These are phyloP conservation scores for Polysphondylium violaceum DNA, from an alignment of 78 protist species.

Conservation along the genomic window DNA sequence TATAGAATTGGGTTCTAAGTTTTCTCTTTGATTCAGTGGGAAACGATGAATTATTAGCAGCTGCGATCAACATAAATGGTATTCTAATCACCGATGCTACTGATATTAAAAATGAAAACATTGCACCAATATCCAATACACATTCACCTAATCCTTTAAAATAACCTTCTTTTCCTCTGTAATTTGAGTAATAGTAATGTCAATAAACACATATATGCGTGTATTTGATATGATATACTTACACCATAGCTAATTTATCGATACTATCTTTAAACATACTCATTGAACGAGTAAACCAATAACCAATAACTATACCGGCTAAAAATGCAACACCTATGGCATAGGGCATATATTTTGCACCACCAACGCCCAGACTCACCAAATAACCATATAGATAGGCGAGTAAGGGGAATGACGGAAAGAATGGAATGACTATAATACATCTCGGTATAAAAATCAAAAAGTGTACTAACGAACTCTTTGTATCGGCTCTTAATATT, in stretches of 20 bases:
- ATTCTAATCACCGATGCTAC: conserved; percentile 46
- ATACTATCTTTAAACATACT: conserved; percentile 40
- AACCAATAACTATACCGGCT: conserved; percentile 36
- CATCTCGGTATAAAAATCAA: conserved; percentile 45
- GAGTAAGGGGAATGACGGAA: conserved; percentile 30
- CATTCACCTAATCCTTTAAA: conserved; percentile 25
- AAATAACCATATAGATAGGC: conserved; percentile 57
- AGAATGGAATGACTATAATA: conserved; percentile 34
- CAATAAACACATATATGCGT: neutral
- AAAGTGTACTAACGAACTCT: neutral
- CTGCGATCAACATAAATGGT: conserved; percentile 36
- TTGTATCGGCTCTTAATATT: neutral
- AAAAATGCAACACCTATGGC: conserved; percentile 28
- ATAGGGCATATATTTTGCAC: conserved; percentile 6
- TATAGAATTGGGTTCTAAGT: conserved; percentile 31
- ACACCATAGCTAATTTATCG: conserved; percentile 12
- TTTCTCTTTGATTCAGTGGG: neutral
- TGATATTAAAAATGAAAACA: conserved; percentile 24
- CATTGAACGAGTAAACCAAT: conserved; percentile 19
- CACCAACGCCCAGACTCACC: conserved; percentile 17
- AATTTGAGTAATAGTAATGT: neutral
- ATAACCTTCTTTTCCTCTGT: conserved; percentile 26
- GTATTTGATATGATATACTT: neutral
- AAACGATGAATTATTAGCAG: neutral
- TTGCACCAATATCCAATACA: conserved; percentile 47